These are phyloP conservation scores for Rhizophora mangle DNA, from an alignment of 345 rosid species.

Conservation along the genomic window DNA sequence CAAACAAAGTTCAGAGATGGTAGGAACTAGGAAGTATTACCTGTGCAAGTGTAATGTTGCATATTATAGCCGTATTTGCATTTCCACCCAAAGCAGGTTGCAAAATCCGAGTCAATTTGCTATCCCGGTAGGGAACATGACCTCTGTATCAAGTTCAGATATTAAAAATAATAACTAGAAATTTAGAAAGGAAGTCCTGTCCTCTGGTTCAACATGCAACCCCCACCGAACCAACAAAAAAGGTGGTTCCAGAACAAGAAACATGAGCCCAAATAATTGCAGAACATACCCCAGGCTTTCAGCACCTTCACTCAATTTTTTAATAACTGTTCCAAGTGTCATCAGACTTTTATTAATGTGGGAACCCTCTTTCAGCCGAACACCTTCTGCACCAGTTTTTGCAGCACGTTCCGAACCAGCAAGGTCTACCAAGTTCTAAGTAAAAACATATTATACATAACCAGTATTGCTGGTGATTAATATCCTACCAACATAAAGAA, in stretches of 20 bases:
- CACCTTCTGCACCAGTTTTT: slow-evolving; percentile 99
- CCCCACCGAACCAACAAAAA: neutral
- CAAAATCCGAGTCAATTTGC: slow-evolving; percentile 93
- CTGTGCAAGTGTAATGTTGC: slow-evolving; percentile 96
- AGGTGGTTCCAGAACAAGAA: neutral
- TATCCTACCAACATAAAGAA: neutral
- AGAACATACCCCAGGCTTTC: slow-evolving; percentile 84
- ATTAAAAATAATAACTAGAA: neutral
- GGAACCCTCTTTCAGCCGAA: slow-evolving; percentile 93
- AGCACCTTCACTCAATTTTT: slow-evolving; percentile 92
- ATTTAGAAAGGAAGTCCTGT: neutral
- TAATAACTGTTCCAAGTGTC: slow-evolving; percentile 95
- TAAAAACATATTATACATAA: slow-evolving; percentile 15
- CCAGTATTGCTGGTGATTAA: neutral
- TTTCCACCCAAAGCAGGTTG: slow-evolving; percentile 99
- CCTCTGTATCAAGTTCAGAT: slow-evolving; percentile 47
- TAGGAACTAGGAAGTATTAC: slow-evolving; percentile 31
- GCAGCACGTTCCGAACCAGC: slow-evolving; percentile 99
- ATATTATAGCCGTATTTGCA: slow-evolving; percentile 96
- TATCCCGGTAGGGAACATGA: slow-evolving; percentile 96
- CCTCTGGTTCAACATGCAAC: neutral
- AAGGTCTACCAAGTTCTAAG: slow-evolving; percentile 89
- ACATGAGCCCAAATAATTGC: slow-evolving; percentile 1
- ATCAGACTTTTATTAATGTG: slow-evolving; percentile 95
- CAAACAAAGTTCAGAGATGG: neutral